Evolutionary conservation across 305 asterid genomes (phyloP).

Genomic region (Nicotiana rustica): DNA sequence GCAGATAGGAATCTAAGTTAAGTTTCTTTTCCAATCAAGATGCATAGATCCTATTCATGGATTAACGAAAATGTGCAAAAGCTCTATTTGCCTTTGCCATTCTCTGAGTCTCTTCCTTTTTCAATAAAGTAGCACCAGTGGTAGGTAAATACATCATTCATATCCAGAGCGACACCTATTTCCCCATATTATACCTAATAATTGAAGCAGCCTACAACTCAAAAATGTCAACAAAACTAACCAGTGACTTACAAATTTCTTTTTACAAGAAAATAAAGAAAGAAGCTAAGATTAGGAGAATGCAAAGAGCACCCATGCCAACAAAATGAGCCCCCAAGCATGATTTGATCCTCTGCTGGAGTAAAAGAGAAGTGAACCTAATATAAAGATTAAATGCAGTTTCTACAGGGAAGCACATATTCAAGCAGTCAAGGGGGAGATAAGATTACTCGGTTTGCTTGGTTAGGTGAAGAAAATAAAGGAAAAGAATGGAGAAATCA

Average conservation of each 20-base stretch:
- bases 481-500: background rate
- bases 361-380: background rate
- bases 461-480: background rate
- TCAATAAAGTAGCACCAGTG: too few relatives aligned
- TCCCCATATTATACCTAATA: background rate
- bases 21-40: background rate
- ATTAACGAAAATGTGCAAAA: too few relatives aligned
- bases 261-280: background rate
- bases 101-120: background rate
- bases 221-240: slow-evolving; percentile 4
- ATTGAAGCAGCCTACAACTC: background rate
- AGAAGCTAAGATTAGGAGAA: too few relatives aligned
- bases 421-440: slow-evolving; percentile 4
- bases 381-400: background rate
- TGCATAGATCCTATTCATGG: background rate
- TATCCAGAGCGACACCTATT: background rate
- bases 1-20: slow-evolving; percentile 26
- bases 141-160: too few relatives aligned
- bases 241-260: background rate
- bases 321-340: background rate
- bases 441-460: background rate
- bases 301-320: too few relatives aligned
- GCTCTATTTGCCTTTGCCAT: background rate
- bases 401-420: background rate
- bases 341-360: background rate